Evolutionary conservation across 148 eudicot species (phyloP).

Genomic region (Vaccinium corymbosum): DNA sequence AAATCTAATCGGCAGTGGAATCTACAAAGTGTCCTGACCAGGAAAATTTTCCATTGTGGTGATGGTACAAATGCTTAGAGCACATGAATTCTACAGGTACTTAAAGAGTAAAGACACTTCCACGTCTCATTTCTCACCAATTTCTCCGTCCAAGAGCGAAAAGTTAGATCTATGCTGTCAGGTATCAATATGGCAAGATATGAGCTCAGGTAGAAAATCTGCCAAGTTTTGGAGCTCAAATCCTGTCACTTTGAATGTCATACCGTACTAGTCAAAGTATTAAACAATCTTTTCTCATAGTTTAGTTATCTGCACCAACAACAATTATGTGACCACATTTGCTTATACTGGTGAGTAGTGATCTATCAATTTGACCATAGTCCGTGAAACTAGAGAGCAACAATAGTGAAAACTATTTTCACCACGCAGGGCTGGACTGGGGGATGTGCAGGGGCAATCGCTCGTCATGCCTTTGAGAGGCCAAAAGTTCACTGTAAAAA

Average conservation of each 20-base stretch:
- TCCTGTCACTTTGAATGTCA: neutral
- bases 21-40: neutral
- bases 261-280: neutral
- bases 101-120: neutral
- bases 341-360: neutral
- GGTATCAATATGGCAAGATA: slow-evolving; percentile 7
- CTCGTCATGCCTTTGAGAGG: too few species aligned
- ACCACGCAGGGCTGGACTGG: neutral
- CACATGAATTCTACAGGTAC: slow-evolving; percentile 2
- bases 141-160: neutral
- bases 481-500: neutral
- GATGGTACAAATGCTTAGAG: neutral
- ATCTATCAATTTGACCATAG: neutral
- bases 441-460: neutral
- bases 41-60: neutral
- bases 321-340: neutral
- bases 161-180: neutral
- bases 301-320: neutral
- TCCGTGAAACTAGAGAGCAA: neutral
- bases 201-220: neutral
- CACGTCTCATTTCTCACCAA: neutral
- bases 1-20: neutral
- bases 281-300: neutral
- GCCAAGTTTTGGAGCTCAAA: neutral
- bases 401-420: neutral